Percentiles rank a stretch among this genome's conserved stretches.
These are phyloP conservation scores for Tripterygium wilfordii DNA, from an alignment of 177 flowering plant species.

Conservation along the genomic window DNA sequence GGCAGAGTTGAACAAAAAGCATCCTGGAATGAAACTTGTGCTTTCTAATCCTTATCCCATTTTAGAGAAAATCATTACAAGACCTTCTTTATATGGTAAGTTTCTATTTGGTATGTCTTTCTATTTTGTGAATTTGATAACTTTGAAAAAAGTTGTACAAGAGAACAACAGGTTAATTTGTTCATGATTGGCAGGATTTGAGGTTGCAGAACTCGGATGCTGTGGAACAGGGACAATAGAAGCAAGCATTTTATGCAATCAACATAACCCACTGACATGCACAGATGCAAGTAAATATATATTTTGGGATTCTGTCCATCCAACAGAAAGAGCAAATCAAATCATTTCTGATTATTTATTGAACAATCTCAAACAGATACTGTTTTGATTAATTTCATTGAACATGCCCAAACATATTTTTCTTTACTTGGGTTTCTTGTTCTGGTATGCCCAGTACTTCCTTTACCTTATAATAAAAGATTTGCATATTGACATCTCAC, in stretches of 20 bases:
- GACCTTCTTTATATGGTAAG: constrained; percentile 30
- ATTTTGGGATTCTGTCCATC: constrained; percentile 78
- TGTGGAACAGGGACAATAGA: constrained; percentile 64
- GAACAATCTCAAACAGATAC: too few species aligned
- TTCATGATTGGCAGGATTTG: too few species aligned
- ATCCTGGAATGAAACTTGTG: constrained; percentile 28
- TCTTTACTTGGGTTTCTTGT: too few species aligned
- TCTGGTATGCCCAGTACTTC: too few species aligned
- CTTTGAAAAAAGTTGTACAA: too few species aligned
- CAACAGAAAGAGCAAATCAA: constrained; percentile 42
- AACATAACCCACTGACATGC: constrained; percentile 30
- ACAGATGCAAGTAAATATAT: constrained; percentile 49
- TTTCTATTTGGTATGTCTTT: too few species aligned
- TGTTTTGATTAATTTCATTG: too few species aligned
- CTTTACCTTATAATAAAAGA: too few species aligned
- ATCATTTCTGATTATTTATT: constrained; percentile 30
- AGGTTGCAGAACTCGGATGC: constrained; percentile 38
- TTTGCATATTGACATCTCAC: too few species aligned
- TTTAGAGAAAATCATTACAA: constrained; percentile 16
- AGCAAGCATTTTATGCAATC: constrained; percentile 43
- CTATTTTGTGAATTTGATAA: too few species aligned
- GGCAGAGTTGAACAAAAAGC: constrained; percentile 21
- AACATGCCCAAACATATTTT: too few species aligned
- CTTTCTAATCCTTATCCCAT: constrained; percentile 28
- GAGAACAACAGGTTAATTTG: too few species aligned